These are phyloP conservation scores for Hibiscus trionum DNA, from an alignment of 345 rosid genomes.

Conservation along the genomic window DNA sequence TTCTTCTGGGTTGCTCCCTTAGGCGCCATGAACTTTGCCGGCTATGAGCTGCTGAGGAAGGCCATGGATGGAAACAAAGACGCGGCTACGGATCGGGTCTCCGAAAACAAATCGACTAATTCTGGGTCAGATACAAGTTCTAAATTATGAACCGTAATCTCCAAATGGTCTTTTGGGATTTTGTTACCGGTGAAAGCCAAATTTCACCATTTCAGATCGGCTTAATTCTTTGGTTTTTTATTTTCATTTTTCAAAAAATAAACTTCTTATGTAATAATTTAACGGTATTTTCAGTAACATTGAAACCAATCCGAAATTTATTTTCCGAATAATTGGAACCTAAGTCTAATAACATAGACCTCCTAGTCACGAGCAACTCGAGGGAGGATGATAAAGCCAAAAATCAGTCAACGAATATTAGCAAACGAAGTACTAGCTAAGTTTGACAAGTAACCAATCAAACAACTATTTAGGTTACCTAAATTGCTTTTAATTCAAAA, in stretches of 20 bases:
- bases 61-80: conserved; percentile 69
- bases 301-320: too few relatives aligned
- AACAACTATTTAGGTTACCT: conserved; percentile 18
- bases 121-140: conserved; percentile 2
- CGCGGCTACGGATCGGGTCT: conserved; percentile 15
- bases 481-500: conserved; percentile 8
- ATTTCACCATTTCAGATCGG: too few relatives aligned
- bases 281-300: too few relatives aligned
- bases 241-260: neutral
- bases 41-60: conserved; percentile 85
- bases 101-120: conserved; percentile 28
- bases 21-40: conserved; percentile 99
- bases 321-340: neutral
- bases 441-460: conserved; percentile 18
- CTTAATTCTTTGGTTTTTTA: neutral
- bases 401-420: neutral
- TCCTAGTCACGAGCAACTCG: neutral
- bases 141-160: neutral
- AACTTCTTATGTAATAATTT: too few relatives aligned
- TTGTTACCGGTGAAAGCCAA: neutral
- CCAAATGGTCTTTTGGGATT: neutral
- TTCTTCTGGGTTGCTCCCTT: conserved; percentile 98
- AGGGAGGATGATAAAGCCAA: neutral
- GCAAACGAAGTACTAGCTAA: neutral
- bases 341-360: neutral